Conservation (phyloP, 163 green algal species). For the Chlamydomonas reinhardtii region DNA sequence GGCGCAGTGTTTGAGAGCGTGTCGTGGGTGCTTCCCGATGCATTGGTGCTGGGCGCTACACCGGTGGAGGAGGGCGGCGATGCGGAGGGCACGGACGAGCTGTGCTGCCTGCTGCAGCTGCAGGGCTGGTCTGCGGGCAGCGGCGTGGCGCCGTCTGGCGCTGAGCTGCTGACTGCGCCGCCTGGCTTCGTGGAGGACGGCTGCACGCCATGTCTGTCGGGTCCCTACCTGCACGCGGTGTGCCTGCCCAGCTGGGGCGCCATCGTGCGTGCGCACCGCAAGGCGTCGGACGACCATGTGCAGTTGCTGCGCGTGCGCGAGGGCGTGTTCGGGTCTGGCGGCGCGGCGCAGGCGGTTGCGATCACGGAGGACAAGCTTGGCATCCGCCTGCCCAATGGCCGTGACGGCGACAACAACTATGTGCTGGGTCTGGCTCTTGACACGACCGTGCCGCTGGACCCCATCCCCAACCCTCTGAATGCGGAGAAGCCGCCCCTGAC, state of each 20-base stretch:
- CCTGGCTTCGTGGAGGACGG: conserved; percentile 23
- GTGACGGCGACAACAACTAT: conserved; percentile 53
- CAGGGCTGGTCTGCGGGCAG: background rate
- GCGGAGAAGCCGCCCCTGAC: conserved; percentile 41
- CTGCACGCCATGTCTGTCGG: conserved; percentile 40
- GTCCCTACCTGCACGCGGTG: conserved; percentile 59
- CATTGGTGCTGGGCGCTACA: conserved; percentile 19
- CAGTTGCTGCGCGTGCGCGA: conserved; percentile 47
- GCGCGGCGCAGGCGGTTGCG: conserved; percentile 17
- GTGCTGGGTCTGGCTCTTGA: conserved; percentile 56
- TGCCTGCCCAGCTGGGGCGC: conserved; percentile 57
- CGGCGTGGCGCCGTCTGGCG: background rate
- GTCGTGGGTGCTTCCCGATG: conserved; percentile 14
- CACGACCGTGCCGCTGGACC: background rate
- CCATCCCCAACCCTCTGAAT: conserved; percentile 42
- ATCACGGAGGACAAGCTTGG: conserved; percentile 64
- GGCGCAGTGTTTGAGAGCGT: conserved; percentile 43
- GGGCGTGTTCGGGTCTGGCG: background rate
- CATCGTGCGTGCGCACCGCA: conserved; percentile 61
- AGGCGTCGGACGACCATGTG: conserved; percentile 69
- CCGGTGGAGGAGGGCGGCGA: background rate
- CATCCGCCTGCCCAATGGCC: conserved; percentile 70
- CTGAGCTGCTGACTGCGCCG: background rate
- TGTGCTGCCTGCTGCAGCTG: conserved; percentile 33
- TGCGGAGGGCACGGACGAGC: conserved; percentile 12